A percentile compares a stretch with the other conserved stretches of the same genome.
phyloP scores from a whole-genome alignment of 2,329 filamentous ascomycete genomes.

The Plenodomus lindquistii region DNA sequence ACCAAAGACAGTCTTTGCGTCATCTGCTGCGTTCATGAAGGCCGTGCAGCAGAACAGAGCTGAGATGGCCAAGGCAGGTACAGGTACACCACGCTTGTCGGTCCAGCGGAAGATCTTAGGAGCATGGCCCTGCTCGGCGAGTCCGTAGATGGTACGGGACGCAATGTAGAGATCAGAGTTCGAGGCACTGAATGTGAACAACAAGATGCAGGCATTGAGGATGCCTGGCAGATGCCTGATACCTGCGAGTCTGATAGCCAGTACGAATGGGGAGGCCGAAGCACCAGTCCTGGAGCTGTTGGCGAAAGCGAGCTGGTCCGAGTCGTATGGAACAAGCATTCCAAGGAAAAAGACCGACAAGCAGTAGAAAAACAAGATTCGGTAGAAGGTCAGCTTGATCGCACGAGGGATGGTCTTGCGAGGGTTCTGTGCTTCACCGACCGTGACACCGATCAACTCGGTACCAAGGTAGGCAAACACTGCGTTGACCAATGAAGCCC shows the following conservation, averaged over 20 bases:
- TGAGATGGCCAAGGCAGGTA: conserved; percentile 65
- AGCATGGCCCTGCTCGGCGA: conserved; percentile 72
- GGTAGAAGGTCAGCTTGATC: conserved; percentile 80
- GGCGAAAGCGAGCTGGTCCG: conserved; percentile 61
- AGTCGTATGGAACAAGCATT: conserved; percentile 76
- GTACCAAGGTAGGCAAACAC: conserved; percentile 76
- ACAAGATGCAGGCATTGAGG: conserved; percentile 72
- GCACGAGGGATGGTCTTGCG: conserved; percentile 75
- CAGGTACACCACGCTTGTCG: conserved; percentile 71
- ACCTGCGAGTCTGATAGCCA: conserved; percentile 67
- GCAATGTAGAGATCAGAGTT: conserved; percentile 80
- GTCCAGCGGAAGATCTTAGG: conserved; percentile 73
- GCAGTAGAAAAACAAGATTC: conserved; percentile 80
- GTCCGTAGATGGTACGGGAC: conserved; percentile 71
- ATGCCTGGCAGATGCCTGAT: conserved; percentile 68
- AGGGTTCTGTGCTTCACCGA: conserved; percentile 79
- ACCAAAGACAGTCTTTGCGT: conserved; percentile 49
- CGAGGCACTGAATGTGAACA: conserved; percentile 76
- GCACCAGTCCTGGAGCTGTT: conserved; percentile 53
- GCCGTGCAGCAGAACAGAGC: conserved; percentile 67
- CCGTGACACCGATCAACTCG: conserved; percentile 76
- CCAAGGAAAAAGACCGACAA: conserved; percentile 74
- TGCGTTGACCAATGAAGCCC: conserved; percentile 74
- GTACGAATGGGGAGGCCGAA: conserved; percentile 73
- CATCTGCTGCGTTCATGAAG: conserved; percentile 57